Evolutionary conservation across 1,284 basidiomycete genomes (phyloP).

Genomic region (Naganishia sp.): DNA sequence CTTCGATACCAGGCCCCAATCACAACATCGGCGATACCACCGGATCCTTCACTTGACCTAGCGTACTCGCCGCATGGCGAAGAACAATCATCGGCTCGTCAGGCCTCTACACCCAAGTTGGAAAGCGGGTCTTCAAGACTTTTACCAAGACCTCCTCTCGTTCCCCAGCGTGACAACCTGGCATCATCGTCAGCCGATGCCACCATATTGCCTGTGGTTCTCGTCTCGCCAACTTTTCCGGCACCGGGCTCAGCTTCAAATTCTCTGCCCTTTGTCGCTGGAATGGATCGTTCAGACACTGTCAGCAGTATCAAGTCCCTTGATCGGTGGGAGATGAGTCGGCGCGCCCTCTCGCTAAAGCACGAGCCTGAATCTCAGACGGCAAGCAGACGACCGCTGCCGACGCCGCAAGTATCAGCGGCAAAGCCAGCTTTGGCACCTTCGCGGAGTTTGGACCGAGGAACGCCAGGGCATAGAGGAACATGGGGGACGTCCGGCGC

Average conservation of each 20-base stretch:
- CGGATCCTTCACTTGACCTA: background rate
- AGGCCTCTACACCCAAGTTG: background rate
- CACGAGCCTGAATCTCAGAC: background rate
- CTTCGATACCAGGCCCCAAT: background rate
- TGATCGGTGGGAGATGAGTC: constrained; percentile 36
- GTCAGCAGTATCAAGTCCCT: constrained; percentile 49
- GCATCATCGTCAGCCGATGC: background rate
- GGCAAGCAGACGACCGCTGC: constrained; percentile 41
- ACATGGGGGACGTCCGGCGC: no score
- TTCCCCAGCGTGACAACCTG: background rate
- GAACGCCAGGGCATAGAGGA: constrained; percentile 33
- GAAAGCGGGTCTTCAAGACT: background rate
- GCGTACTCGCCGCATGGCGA: background rate
- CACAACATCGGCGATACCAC: background rate
- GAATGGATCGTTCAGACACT: constrained; percentile 48
- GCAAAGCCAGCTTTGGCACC: constrained; percentile 38
- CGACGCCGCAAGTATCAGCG: constrained; percentile 40
- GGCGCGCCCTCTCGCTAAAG: no score
- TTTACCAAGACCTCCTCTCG: background rate
- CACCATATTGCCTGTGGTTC: no score
- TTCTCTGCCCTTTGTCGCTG: background rate
- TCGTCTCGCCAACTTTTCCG: background rate
- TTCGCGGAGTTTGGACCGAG: constrained; percentile 48
- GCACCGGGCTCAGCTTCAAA: background rate
- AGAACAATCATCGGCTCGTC: background rate